Evolutionary conservation across 2,329 filamentous ascomycete genomes (phyloP).

Genomic region (Scolecobasidium constrictum): DNA sequence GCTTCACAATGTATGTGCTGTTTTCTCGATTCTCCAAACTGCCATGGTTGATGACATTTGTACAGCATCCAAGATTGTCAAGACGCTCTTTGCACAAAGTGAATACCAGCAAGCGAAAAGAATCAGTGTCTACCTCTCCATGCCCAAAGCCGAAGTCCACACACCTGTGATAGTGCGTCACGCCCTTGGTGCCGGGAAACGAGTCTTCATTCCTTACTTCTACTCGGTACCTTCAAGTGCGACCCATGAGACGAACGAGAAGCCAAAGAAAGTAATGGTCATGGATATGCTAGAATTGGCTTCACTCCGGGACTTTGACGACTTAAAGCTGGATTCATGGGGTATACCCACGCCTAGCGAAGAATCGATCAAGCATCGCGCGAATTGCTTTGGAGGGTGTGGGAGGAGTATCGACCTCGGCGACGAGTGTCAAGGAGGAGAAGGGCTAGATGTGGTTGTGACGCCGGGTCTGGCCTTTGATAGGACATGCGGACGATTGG

Average conservation of each 20-base stretch:
- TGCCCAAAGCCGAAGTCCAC: constrained; percentile 79
- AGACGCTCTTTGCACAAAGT: constrained; percentile 48
- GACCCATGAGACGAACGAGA: neutral
- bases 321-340: constrained; percentile 71
- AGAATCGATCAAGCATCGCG: constrained; percentile 52
- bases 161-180: constrained; percentile 74
- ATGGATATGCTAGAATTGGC: constrained; percentile 92
- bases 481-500: constrained; percentile 59
- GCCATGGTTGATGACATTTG: neutral
- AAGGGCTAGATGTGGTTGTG: constrained; percentile 69
- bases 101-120: constrained; percentile 66
- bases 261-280: constrained; percentile 26
- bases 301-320: constrained; percentile 66
- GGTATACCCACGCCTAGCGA: constrained; percentile 79
- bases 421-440: constrained; percentile 15
- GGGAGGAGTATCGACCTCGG: constrained; percentile 26
- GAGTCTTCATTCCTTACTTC: constrained; percentile 86
- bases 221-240: constrained; percentile 38
- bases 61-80: neutral
- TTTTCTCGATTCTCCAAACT: no score
- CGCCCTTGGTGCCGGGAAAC: constrained; percentile 66
- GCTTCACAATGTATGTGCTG: constrained; percentile 55
- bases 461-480: constrained; percentile 94
- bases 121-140: constrained; percentile 84
- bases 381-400: constrained; percentile 61